Evolutionary conservation across 1,284 basidiomycete species (phyloP).

Genomic region (Termitomyces sp.): DNA sequence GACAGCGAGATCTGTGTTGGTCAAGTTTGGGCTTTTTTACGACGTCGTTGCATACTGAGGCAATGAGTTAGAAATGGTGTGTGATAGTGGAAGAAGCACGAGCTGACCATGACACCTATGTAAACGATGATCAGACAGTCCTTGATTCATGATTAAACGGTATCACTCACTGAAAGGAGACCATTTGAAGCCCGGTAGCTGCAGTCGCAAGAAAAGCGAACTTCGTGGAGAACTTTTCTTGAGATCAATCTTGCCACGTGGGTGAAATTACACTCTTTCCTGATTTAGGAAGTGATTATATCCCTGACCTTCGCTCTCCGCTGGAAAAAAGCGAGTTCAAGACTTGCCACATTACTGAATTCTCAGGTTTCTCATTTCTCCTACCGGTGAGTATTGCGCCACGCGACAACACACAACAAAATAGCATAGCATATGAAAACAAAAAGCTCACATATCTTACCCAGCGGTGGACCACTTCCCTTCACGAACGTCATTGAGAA

Average conservation of each 20-base stretch:
- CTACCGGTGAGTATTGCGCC: no score
- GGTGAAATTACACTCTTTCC: background rate
- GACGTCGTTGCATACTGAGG: conserved; percentile 70
- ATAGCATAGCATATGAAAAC: no score
- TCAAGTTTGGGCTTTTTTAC: conserved; percentile 91
- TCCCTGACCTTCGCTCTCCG: no score
- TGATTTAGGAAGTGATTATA: no score
- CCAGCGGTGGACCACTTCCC: no score
- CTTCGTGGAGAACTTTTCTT: conserved; percentile 3
- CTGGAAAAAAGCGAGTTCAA: no score
- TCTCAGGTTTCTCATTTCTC: no score
- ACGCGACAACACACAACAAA: no score
- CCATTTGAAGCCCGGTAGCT: conserved; percentile 10
- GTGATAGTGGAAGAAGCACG: background rate
- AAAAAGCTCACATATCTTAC: no score
- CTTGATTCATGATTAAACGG: background rate
- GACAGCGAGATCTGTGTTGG: conserved; percentile 56
- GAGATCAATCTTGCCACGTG: conserved; percentile 10
- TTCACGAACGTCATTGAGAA: no score
- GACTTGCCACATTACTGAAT: no score
- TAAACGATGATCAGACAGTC: background rate
- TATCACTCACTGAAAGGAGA: conserved; percentile 38
- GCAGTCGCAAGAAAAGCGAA: background rate
- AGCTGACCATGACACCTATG: conserved; percentile 40
- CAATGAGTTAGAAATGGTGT: conserved; percentile 3